A percentile compares a stretch with the other conserved stretches of the same genome.
Conservation (phyloP, 1,284 basidiomycete species). For the Ustilago vetiveriae region DNA sequence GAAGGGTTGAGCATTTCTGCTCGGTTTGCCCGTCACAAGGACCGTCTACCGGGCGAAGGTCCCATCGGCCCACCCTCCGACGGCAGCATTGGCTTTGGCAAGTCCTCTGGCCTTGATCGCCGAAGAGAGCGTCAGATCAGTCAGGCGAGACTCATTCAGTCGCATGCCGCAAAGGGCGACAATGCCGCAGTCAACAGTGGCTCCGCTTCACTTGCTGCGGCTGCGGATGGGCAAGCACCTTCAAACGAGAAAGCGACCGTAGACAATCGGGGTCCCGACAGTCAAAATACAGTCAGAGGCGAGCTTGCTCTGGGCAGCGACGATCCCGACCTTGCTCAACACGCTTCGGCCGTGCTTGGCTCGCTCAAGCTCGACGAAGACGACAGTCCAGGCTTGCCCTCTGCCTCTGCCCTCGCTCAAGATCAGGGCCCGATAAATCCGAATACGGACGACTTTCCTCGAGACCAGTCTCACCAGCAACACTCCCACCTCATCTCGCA, state of each 20-base stretch:
- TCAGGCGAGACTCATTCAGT: conserved; percentile 12
- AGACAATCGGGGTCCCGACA: neutral
- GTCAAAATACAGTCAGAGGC: conserved; percentile 2
- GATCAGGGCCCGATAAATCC: neutral
- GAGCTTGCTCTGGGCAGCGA: conserved; percentile 20
- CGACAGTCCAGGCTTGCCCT: conserved; percentile 29
- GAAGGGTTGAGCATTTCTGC: conserved; percentile 46
- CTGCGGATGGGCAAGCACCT: neutral
- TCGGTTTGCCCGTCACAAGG: conserved; percentile 49
- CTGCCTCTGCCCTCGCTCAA: conserved; percentile 13
- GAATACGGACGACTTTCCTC: conserved; percentile 26
- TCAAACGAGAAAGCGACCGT: conserved; percentile 3
- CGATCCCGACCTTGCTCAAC: conserved; percentile 47
- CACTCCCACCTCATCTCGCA: conserved; percentile 3
- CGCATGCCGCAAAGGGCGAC: conserved; percentile 9
- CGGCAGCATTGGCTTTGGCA: conserved; percentile 59
- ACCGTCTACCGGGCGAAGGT: conserved; percentile 56
- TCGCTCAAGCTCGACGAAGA: conserved; percentile 55
- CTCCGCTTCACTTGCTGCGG: neutral
- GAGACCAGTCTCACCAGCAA: conserved; percentile 24
- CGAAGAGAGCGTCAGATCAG: conserved; percentile 43
- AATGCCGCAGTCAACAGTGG: neutral
- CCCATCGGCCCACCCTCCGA: conserved; percentile 61
- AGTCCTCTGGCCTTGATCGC: conserved; percentile 48
- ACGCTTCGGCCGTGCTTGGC: conserved; percentile 48